phyloP scores from a whole-genome alignment of 108 stramenopile species.

The Nitzschia sp. region DNA sequence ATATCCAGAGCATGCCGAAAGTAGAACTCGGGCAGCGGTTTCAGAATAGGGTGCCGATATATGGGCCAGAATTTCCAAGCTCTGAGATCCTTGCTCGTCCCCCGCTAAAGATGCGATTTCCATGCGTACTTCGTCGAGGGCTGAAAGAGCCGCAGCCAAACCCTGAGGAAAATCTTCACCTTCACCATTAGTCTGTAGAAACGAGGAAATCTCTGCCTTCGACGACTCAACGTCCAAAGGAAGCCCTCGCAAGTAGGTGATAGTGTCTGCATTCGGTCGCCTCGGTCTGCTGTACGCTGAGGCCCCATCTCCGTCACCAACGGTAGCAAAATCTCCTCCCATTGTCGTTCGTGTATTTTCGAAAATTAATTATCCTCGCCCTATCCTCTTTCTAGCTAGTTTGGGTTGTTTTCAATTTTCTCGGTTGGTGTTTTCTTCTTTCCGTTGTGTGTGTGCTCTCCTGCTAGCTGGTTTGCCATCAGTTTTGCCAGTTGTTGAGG shows the following conservation, averaged over 20 bases:
- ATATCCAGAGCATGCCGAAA: slow-evolving; percentile 61
- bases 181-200: slow-evolving; percentile 27
- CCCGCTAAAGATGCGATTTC: slow-evolving; percentile 85
- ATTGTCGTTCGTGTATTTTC: too few relatives aligned
- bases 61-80: slow-evolving; percentile 65
- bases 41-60: slow-evolving; percentile 66
- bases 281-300: slow-evolving; percentile 72
- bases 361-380: too few relatives aligned
- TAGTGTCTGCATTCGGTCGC: slow-evolving; percentile 74
- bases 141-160: slow-evolving; percentile 67
- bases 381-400: too few relatives aligned
- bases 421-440: too few relatives aligned
- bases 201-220: slow-evolving; percentile 51
- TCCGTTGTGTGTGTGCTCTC: too few relatives aligned
- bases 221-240: slow-evolving; percentile 69
- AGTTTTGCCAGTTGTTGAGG: too few relatives aligned
- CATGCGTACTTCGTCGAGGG: slow-evolving; percentile 70
- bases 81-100: slow-evolving; percentile 70
- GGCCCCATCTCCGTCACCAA: neutral
- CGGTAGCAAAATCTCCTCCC: neutral
- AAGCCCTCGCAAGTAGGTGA: slow-evolving; percentile 72
- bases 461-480: too few relatives aligned
- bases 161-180: slow-evolving; percentile 53
- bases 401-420: too few relatives aligned
- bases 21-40: slow-evolving; percentile 54